These are phyloP conservation scores for Tolypocladium paradoxum DNA, from an alignment of 2,329 filamentous ascomycete species.

Conservation along the genomic window DNA sequence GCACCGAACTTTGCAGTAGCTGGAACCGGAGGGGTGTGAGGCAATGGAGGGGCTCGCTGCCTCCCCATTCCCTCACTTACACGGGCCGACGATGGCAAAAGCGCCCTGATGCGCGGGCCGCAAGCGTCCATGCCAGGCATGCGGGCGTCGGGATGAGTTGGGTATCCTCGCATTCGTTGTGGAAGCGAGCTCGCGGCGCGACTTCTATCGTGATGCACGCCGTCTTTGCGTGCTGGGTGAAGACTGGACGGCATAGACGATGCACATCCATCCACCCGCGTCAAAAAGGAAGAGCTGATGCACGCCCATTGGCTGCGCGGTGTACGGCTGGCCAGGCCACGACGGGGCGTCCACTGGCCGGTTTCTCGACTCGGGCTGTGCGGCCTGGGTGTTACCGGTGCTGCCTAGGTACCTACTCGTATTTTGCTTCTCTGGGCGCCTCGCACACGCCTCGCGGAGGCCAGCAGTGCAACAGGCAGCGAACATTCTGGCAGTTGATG, in stretches of 20 bases:
- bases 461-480: neutral
- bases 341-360: neutral
- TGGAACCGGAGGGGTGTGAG: slow-evolving; percentile 8
- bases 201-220: neutral
- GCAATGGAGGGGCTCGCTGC: neutral
- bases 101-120: neutral
- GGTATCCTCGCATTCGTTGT: slow-evolving; percentile 1
- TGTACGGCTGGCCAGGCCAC: neutral
- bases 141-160: slow-evolving; percentile 1
- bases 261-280: neutral
- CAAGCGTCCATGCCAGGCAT: neutral
- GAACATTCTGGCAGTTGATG: neutral
- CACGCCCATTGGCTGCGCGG: neutral
- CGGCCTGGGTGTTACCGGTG: neutral
- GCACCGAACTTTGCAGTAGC: slow-evolving; percentile 6
- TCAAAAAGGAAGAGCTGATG: neutral
- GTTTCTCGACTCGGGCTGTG: neutral
- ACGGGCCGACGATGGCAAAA: neutral
- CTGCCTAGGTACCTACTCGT: neutral
- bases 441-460: neutral
- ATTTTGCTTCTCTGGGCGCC: neutral
- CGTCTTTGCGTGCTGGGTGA: neutral
- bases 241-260: neutral
- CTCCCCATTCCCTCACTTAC: neutral
- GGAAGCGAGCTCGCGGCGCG: neutral